phyloP scores from a whole-genome alignment of 1,284 basidiomycete genomes.

The Hemileia vastatrix region DNA sequence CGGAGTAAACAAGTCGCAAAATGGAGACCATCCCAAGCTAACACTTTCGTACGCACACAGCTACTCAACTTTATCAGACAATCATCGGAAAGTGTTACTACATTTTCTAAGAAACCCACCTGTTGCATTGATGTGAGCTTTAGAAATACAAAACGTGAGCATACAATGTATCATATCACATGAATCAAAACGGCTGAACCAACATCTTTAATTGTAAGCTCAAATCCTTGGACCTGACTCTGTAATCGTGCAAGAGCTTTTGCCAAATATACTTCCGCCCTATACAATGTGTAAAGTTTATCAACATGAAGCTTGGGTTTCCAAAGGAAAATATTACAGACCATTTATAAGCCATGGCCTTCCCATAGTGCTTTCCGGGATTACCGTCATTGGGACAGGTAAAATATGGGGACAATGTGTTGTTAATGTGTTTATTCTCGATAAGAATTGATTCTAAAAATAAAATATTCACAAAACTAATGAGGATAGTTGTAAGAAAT shows the following conservation, averaged over 20 bases:
- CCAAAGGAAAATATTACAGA: not conserved
- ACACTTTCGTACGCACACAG: constrained; percentile 44
- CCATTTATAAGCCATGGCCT: constrained; percentile 12
- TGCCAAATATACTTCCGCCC: constrained; percentile 53
- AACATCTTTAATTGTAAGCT: constrained; percentile 61
- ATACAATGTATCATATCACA: constrained; percentile 49
- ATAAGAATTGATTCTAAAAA: constrained; percentile 19
- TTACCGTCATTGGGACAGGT: constrained; percentile 13
- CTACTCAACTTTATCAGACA: not conserved
- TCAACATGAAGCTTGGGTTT: not conserved
- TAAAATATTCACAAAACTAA: not conserved
- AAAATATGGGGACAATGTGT: constrained; percentile 19
- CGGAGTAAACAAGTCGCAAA: constrained; percentile 56
- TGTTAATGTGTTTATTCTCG: constrained; percentile 19
- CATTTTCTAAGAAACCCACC: constrained; percentile 50
- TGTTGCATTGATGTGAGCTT: constrained; percentile 35
- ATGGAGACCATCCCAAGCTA: constrained; percentile 48
- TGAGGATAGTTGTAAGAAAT: not conserved
- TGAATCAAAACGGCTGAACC: constrained; percentile 34
- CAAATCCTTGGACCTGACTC: constrained; percentile 55
- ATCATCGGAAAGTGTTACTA: not conserved
- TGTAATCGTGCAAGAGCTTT: constrained; percentile 59
- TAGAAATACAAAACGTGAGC: constrained; percentile 46
- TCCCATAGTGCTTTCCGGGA: constrained; percentile 1
- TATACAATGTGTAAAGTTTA: not conserved